Percentiles rank a stretch among this genome's conserved stretches.
phyloP scores from a whole-genome alignment of 2,329 filamentous ascomycete genomes.

The Bipolaris zeicola region DNA sequence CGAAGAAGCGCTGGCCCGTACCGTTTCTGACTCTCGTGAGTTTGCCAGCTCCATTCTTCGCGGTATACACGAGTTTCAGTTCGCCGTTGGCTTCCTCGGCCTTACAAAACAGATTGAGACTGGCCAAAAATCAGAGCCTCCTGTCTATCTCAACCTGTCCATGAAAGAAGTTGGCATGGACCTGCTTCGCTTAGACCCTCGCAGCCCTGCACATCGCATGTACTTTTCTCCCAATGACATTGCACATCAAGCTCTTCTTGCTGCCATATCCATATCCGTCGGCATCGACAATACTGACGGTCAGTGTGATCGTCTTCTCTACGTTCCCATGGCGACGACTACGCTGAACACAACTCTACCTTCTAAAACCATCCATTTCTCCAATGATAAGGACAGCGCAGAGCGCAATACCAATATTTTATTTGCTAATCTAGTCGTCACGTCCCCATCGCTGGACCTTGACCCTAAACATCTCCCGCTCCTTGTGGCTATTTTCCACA shows the following conservation, averaged over 20 bases:
- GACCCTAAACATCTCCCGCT: conserved; percentile 91
- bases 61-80: conserved; percentile 95
- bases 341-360: conserved; percentile 92
- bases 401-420: conserved; percentile 95
- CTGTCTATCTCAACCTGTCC: conserved; percentile 81
- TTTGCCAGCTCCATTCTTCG: conserved; percentile 88
- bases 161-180: conserved; percentile 98
- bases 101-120: conserved; percentile 79
- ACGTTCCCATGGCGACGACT: conserved; percentile 96
- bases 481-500: conserved; percentile 75
- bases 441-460: conserved; percentile 91
- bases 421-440: conserved; percentile 94
- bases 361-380: conserved; percentile 87
- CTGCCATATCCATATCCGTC: conserved; percentile 88
- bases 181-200: conserved; percentile 86
- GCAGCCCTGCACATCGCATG: conserved; percentile 95
- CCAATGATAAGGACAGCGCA: conserved; percentile 70
- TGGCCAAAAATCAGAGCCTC: conserved; percentile 68
- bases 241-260: conserved; percentile 90
- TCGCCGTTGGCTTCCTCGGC: conserved; percentile 89
- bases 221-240: conserved; percentile 93
- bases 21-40: conserved; percentile 89
- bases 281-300: conserved; percentile 89
- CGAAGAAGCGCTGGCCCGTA: conserved; percentile 74
- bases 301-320: conserved; percentile 83